phyloP scores from a whole-genome alignment of 345 rosid species.

The Pugionium cornutum region DNA sequence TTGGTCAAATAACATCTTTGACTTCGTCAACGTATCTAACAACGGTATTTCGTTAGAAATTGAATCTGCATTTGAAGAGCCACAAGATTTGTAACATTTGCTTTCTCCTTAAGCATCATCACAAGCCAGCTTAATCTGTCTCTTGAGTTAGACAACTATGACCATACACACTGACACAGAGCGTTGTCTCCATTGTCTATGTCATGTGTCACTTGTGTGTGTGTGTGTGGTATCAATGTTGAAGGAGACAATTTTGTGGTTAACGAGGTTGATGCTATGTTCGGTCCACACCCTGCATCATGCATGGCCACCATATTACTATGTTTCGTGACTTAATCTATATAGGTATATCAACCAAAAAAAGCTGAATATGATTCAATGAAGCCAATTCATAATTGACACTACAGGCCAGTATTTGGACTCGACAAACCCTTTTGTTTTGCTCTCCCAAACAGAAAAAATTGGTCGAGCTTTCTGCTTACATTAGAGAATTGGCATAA shows the following conservation, averaged over 20 bases:
- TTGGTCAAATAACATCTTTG: conserved; percentile 41
- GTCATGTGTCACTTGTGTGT: conserved; percentile 1
- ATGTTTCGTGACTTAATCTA: conserved; percentile 22
- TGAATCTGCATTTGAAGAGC: background rate
- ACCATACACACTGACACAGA: conserved; percentile 5
- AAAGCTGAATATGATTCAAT: background rate
- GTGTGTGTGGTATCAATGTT: conserved; percentile 24
- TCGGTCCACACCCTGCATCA: conserved; percentile 33
- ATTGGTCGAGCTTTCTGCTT: too few species aligned
- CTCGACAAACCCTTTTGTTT: background rate
- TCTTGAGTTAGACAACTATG: conserved; percentile 28
- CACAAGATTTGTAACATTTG: conserved; percentile 32
- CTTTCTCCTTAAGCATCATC: conserved; percentile 26
- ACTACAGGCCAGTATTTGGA: background rate
- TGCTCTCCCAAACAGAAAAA: too few species aligned
- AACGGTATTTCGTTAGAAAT: conserved; percentile 29
- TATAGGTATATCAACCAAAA: background rate
- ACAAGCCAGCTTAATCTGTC: conserved; percentile 27
- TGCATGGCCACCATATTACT: conserved; percentile 26
- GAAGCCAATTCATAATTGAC: background rate
- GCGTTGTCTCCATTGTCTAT: conserved; percentile 5
- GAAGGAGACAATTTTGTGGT: conserved; percentile 37
- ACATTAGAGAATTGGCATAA: too few species aligned
- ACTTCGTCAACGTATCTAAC: conserved; percentile 26
- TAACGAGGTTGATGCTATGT: conserved; percentile 34